Percentiles rank a stretch among this genome's conserved stretches.
These are phyloP conservation scores for Ramularia collo-cygni DNA, from an alignment of 2,329 filamentous ascomycete species.

Conservation along the genomic window DNA sequence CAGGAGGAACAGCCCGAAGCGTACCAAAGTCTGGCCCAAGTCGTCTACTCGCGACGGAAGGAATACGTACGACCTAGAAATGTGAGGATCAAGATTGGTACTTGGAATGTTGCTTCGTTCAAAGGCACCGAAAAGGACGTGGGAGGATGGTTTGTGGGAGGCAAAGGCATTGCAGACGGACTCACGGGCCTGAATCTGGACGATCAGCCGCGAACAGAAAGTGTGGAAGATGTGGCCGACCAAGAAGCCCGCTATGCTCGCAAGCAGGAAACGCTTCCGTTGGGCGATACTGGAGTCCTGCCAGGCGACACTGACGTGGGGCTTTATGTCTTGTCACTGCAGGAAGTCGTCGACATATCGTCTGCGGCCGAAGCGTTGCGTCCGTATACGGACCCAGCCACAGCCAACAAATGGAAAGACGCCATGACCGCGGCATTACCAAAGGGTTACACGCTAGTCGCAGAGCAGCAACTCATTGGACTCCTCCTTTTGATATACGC, in stretches of 20 bases:
- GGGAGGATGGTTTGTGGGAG: slow-evolving; percentile 78
- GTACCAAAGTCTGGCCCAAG: slow-evolving; percentile 42
- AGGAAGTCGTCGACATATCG: slow-evolving; percentile 85
- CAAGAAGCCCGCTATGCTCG: slow-evolving; percentile 42
- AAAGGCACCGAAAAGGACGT: slow-evolving; percentile 83
- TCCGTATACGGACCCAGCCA: slow-evolving; percentile 64
- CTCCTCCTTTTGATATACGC: slow-evolving; percentile 80
- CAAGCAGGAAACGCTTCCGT: slow-evolving; percentile 39
- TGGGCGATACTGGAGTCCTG: slow-evolving; percentile 40
- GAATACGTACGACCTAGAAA: slow-evolving; percentile 73
- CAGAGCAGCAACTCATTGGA: slow-evolving; percentile 79
- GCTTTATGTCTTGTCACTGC: slow-evolving; percentile 82
- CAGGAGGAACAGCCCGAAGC: slow-evolving; percentile 15
- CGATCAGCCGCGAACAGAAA: slow-evolving; percentile 14
- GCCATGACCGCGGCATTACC: slow-evolving; percentile 70
- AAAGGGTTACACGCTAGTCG: slow-evolving; percentile 65
- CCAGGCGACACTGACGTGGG: slow-evolving; percentile 64
- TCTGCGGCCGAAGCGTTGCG: slow-evolving; percentile 72
- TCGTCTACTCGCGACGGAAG: slow-evolving; percentile 62
- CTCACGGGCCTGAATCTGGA: slow-evolving; percentile 48
- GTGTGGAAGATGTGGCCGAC: slow-evolving; percentile 39
- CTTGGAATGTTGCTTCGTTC: slow-evolving; percentile 88
- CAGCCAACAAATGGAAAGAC: slow-evolving; percentile 72
- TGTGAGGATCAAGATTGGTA: slow-evolving; percentile 81
- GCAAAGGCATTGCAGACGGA: slow-evolving; percentile 60